Percentiles rank a stretch among this genome's conserved stretches.
Conservation (phyloP, 2,329 filamentous ascomycete genomes). For the Clonostachys rosea region DNA sequence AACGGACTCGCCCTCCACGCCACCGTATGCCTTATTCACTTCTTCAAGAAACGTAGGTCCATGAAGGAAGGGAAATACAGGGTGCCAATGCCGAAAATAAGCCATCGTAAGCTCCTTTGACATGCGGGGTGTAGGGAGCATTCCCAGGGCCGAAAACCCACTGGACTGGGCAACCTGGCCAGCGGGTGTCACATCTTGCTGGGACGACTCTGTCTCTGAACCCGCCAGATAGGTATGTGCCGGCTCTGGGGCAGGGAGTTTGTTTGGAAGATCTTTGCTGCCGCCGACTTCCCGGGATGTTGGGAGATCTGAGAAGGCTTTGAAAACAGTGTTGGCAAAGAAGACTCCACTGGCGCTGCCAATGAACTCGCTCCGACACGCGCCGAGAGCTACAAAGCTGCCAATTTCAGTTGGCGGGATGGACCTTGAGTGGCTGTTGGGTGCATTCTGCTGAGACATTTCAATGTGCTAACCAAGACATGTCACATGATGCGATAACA, state of each 20-base stretch:
- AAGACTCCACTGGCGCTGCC: conserved; percentile 47
- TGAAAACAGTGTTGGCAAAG: conserved; percentile 48
- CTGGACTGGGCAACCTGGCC: no score
- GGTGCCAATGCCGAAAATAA: conserved; percentile 47
- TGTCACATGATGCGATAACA: no score
- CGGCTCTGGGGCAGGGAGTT: conserved; percentile 3
- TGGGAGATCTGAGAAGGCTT: conserved; percentile 35
- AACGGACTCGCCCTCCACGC: background rate
- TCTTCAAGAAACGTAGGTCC: conserved; percentile 40
- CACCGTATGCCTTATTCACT: conserved; percentile 32
- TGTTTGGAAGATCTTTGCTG: background rate
- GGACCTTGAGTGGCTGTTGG: background rate
- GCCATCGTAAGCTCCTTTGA: conserved; percentile 36
- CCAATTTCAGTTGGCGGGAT: conserved; percentile 5
- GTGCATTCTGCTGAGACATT: no score
- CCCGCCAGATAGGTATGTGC: conserved; percentile 9
- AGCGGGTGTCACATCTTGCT: background rate
- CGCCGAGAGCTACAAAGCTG: conserved; percentile 1
- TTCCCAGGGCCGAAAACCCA: no score
- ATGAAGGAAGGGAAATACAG: conserved; percentile 45
- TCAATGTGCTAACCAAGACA: no score
- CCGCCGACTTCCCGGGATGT: conserved; percentile 1
- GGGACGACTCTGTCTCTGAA: conserved; percentile 1
- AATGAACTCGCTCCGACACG: conserved; percentile 36
- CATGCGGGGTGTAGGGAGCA: conserved; percentile 1